Base-by-base conservation (phyloP, 2,329 filamentous ascomycete species). In the Drechslerella dactyloides region DNA sequence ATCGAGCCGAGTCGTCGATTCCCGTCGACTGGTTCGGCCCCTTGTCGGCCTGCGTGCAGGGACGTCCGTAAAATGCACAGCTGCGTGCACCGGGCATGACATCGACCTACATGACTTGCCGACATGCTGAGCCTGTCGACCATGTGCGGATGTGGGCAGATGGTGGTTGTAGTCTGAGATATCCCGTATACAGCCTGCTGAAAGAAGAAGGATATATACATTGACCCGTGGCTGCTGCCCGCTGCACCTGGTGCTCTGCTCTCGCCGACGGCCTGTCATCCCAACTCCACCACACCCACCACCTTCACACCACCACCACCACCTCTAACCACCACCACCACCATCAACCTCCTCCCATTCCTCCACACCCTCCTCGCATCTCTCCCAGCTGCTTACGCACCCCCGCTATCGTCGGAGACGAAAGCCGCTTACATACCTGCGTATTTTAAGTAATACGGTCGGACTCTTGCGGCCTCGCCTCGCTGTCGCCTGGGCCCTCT, bases 361-460 rank as follows among this genome's bases (percentile, higher is more conserved):
- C 52, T 52, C 50, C 61, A 40, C 52, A 8, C 37, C 17, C 40
- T 56, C 52, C 40, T 44, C 42, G 27, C 68, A 53, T 42, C 61
- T 33, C 55, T 54, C 37, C 53, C 53, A 50, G 53, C 52, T 54
- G 33, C 35, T 17, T 56, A 52, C 24, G 48, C 27, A 21, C 44
- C 57, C 44, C 24, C 57, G n/a, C n/a, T n/a, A 44, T 46, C 37
- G 7, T 56, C 52, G 58, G 58, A 62, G 52, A 64, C 60, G 52
- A 64, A 54, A 64, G 51, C 35, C 51, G 33, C 59, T 50, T 48
- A 55, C 48, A 54, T 63, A 51, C 33, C 35, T 6, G 51, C 50
- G 59, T 62, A 54, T 56, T 51, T 69, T 69, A 69, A 69, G 65
- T 63, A 69, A 63, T 56, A 57, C 64, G 33, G 40, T 19, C 58